Evolutionary conservation across 2,329 filamentous ascomycete species (phyloP).

Genomic region (Colletotrichum truncatum): DNA sequence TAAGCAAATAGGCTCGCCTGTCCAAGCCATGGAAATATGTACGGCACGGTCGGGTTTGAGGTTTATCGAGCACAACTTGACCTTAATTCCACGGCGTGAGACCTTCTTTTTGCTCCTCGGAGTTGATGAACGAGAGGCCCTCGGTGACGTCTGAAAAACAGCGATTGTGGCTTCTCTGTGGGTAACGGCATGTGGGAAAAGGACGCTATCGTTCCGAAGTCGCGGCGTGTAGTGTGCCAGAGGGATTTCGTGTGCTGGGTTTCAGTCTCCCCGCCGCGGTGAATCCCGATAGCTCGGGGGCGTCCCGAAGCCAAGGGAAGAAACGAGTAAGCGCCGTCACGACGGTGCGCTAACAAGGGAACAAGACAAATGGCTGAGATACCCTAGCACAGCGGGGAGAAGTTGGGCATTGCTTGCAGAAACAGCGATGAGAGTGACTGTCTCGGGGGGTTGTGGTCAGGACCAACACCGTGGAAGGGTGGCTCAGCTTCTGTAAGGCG

Average conservation of each 20-base stretch:
- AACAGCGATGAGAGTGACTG: neutral
- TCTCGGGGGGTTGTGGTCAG: neutral
- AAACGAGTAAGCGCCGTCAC: constrained; percentile 2
- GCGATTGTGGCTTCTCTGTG: neutral
- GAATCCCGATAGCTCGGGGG: constrained; percentile 5
- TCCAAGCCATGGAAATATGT: neutral
- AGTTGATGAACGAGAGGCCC: neutral
- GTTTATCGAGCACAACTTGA: neutral
- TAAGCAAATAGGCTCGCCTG: too few relatives aligned
- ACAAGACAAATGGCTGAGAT: neutral
- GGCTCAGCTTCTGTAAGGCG: neutral
- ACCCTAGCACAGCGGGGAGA: neutral
- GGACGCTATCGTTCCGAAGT: neutral
- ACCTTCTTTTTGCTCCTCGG: neutral
- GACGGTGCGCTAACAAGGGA: neutral
- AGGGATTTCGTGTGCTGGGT: constrained; percentile 22
- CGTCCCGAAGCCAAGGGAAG: neutral
- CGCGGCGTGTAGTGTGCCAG: constrained; percentile 21
- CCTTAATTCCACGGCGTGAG: neutral
- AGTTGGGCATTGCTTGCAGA: constrained; percentile 6
- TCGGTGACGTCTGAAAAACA: neutral
- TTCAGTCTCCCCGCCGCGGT: constrained; percentile 13
- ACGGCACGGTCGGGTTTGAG: neutral
- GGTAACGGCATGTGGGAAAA: neutral
- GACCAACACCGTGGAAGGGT: neutral